Evolutionary conservation across 192 early-diverging fungal species (phyloP), one percentile per base, ranked within the genome.

Genomic region (Coemansia sp.): DNA sequence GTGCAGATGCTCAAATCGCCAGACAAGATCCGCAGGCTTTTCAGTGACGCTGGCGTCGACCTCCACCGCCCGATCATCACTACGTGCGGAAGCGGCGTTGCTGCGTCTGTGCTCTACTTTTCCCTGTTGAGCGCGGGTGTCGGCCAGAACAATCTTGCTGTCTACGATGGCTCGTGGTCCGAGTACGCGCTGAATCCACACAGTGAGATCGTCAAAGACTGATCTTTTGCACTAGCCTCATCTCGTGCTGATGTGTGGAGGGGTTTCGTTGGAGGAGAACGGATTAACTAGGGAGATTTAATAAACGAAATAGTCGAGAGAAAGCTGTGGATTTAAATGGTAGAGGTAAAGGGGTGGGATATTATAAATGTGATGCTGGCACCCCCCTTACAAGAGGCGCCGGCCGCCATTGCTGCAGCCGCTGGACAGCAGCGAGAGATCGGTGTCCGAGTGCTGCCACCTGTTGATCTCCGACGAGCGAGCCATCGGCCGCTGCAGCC

Each of bases 91-190:
- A 93, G 92, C 71, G 94, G 94, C 23, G 89, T 97, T 16, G 95
- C 93, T 0, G 95, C 95, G 1, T 81, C 92, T 5, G 87, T 90
- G n/a, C 64, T 95, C 0, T 93, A 91, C 72, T 76, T 95, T 68
- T 91, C 93, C 0, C 78, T 95, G 58, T 89, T 93, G 24, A 75
- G 85, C 30, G 73, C 89, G 14, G 93, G 93, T 7, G 61, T 79
- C 0, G 35, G 30, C 35, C 85, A 87, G 26, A 66, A 77, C 45
- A 67, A 89, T 24, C 66, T 96, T 10, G 75, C 90, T 8, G 81
- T 96, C 6, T 97, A 90, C 83, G 95, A 97, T 68, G 95, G 95
- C 3, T 90, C 89, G 51, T 97, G 95, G 95, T 88, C 92, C 9
- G 94, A 97, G 58, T 97, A 93, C 71, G 94, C 93, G 23, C 84